Conservation (phyloP, 805 yeast species). For the Candida taoyuanica region DNA sequence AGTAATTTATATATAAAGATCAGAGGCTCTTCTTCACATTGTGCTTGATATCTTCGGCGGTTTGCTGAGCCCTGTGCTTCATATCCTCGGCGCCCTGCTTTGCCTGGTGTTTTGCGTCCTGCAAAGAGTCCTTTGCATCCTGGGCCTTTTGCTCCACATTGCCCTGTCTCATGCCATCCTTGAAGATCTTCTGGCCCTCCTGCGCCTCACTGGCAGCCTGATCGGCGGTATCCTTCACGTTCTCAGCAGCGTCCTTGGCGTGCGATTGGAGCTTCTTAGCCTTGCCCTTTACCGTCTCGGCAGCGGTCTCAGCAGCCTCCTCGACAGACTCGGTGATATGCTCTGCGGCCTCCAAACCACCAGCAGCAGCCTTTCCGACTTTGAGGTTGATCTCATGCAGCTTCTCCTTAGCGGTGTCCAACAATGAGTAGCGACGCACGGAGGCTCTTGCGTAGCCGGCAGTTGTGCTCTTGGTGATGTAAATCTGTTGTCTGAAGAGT, state of each 20-base stretch:
- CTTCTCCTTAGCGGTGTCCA: conserved; percentile 22
- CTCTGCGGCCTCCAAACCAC: conserved; percentile 19
- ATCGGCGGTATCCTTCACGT: conserved; percentile 3
- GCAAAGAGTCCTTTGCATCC: neutral
- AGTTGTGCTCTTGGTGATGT: neutral
- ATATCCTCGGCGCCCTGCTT: neutral
- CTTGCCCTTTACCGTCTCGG: conserved; percentile 5
- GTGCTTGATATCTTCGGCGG: conserved; percentile 1
- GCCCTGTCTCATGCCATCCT: neutral
- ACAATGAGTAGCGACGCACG: conserved; percentile 17
- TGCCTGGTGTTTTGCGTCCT: neutral
- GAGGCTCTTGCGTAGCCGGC: neutral
- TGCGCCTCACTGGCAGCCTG: conserved; percentile 1
- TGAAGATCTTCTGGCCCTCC: conserved; percentile 6
- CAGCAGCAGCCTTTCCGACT: conserved; percentile 25
- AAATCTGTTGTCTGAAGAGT: neutral
- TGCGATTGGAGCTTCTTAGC: conserved; percentile 5
- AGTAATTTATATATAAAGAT: neutral
- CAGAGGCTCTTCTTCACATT: neutral
- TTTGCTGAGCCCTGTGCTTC: conserved; percentile 1
- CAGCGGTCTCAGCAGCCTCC: conserved; percentile 11
- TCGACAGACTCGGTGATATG: conserved; percentile 11
- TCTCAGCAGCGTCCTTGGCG: conserved; percentile 8
- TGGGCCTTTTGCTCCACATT: neutral
- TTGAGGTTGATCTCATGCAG: conserved; percentile 21